Evolutionary conservation across 2,329 filamentous ascomycete genomes (phyloP), one percentile per base, ranked within the genome.

Genomic region (Alternaria gansuensis): DNA sequence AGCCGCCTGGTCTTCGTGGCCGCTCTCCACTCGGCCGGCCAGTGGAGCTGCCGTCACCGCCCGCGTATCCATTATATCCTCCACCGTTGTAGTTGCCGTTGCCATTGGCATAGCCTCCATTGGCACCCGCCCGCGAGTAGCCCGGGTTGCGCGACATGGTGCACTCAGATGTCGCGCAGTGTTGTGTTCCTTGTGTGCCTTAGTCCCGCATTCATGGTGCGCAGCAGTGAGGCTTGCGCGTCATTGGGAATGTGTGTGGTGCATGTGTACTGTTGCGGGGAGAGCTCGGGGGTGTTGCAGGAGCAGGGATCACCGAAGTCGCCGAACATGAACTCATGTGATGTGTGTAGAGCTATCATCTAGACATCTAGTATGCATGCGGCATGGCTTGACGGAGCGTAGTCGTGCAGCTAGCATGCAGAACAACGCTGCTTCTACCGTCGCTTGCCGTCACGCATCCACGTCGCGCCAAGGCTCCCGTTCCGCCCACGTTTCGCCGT

Each of bases 21-120:
- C 68, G 63, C 41, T 74, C 74, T 17, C 59, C 64, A 24, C 68
- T 73, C n/a, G 69, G 66, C 5, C 68, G 64, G 11, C 57, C 54
- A 17, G 54, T 59, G 44, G 65, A 63, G 51, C 59, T 65, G 43
- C 62, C 51, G 51, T 60, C 61, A 14, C 63, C 46, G 34, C 61
- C 59, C 48, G 68, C 69, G 33, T 70, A 70, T 54, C 53, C 62
- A 26, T 60, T 68, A 46, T 70, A 69, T 50, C 60, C 62, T 28
- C 65, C 66, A 26, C 64, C 65, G 51, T 55, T 60, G 63, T 69
- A 59, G 51, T 29, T 50, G 51, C 45, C 51, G 21, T 50, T 36
- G 39, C 56, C 63, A 34, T 81, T 81, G 33, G 76, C 68, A 64
- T 79, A 78, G 48, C 67, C 66, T 28, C 75, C 75, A 56, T 78